These are phyloP conservation scores for Monosporascus sp. DNA, from an alignment of 2,329 filamentous ascomycete species.

Conservation along the genomic window DNA sequence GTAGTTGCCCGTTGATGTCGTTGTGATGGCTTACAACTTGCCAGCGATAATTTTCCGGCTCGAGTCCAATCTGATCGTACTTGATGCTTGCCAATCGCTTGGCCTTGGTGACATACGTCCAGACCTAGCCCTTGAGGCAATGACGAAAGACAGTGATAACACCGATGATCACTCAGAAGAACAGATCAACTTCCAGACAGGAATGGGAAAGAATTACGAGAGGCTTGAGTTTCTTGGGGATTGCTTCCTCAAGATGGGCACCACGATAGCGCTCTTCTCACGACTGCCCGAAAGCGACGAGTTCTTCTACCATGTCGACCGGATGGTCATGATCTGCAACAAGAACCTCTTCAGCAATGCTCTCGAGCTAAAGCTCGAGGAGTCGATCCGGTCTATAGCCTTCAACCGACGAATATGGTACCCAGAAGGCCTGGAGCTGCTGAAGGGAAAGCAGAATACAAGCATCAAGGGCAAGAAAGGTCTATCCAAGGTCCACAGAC, in stretches of 20 bases:
- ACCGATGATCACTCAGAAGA: slow-evolving; percentile 64
- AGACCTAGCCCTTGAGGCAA: slow-evolving; percentile 72
- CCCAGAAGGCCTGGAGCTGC: slow-evolving; percentile 68
- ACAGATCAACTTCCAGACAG: slow-evolving; percentile 68
- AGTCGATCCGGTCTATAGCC: slow-evolving; percentile 75
- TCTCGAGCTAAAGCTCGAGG: slow-evolving; percentile 56
- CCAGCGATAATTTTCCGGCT: slow-evolving; percentile 81
- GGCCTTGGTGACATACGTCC: slow-evolving; percentile 57
- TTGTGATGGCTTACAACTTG: slow-evolving; percentile 67
- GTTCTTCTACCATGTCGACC: slow-evolving; percentile 80
- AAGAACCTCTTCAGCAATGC: slow-evolving; percentile 80
- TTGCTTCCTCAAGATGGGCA: slow-evolving; percentile 92
- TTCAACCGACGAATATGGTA: slow-evolving; percentile 89
- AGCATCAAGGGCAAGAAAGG: slow-evolving; percentile 58
- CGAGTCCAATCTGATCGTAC: slow-evolving; percentile 73
- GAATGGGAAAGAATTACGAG: slow-evolving; percentile 95
- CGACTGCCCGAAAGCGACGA: slow-evolving; percentile 73
- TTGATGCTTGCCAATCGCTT: slow-evolving; percentile 66
- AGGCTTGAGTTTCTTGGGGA: slow-evolving; percentile 90
- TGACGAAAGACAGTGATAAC: slow-evolving; percentile 90
- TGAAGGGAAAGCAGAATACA: slow-evolving; percentile 63
- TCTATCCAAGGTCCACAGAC: slow-evolving; percentile 50
- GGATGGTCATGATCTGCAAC: slow-evolving; percentile 90
- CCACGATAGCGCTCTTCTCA: slow-evolving; percentile 79
- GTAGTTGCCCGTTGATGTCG: slow-evolving; percentile 64